phyloP scores from a whole-genome alignment of 2,329 filamentous ascomycete species.

The Fusarium keratoplasticum region DNA sequence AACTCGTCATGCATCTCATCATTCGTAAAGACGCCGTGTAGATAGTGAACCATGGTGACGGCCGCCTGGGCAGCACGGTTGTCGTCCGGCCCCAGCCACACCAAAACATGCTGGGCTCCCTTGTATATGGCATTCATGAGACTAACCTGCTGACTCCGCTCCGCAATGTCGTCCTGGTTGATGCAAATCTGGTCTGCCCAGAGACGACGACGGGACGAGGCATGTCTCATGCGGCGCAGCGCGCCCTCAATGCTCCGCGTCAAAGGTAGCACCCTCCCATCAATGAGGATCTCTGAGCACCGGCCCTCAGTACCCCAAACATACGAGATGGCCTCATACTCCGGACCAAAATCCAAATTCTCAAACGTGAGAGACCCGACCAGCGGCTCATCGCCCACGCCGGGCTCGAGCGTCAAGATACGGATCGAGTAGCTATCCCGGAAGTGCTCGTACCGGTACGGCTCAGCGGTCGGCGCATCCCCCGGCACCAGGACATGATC shows the following conservation, averaged over 20 bases:
- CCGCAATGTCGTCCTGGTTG: constrained; percentile 51
- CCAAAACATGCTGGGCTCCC: constrained; percentile 47
- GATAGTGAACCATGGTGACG: constrained; percentile 41
- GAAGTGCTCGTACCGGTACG: constrained; percentile 42
- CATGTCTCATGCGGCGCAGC: constrained; percentile 44
- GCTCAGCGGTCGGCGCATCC: neutral
- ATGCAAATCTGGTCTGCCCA: constrained; percentile 58
- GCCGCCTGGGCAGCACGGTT: constrained; percentile 46
- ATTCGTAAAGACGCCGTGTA: constrained; percentile 46
- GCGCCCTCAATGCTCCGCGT: constrained; percentile 49
- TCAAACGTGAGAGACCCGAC: constrained; percentile 43
- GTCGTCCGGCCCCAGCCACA: constrained; percentile 51
- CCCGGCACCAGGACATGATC: constrained; percentile 11
- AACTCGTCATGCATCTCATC: constrained; percentile 47
- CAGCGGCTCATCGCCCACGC: constrained; percentile 43
- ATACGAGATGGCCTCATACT: constrained; percentile 52
- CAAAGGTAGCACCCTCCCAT: constrained; percentile 41
- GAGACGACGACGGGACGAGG: constrained; percentile 43
- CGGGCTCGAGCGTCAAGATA: constrained; percentile 49
- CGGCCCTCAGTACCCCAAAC: constrained; percentile 49
- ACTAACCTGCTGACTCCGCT: constrained; percentile 52
- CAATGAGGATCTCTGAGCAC: constrained; percentile 36
- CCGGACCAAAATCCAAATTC: constrained; percentile 35
- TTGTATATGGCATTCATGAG: constrained; percentile 54
- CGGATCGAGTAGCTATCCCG: constrained; percentile 40